Conservation (phyloP, 495 filamentous ascomycete species). For the Penicillium bialowiezense region DNA sequence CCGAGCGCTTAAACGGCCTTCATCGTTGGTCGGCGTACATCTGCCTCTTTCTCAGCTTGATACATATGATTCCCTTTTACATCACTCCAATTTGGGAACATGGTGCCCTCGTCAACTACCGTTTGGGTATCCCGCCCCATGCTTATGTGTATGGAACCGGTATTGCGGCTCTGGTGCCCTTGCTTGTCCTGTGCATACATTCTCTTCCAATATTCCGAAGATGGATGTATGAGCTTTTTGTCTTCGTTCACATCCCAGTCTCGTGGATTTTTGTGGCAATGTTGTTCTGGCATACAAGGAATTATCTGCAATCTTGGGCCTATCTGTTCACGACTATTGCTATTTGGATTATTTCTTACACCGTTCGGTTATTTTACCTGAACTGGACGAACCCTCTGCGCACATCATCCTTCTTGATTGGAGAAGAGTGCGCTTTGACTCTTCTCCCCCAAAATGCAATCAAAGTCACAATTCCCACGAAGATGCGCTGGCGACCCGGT, state of each 20-base stretch:
- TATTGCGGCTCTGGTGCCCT: conserved; percentile 77
- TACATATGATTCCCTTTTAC: conserved; percentile 89
- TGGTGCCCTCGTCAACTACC: conserved; percentile 63
- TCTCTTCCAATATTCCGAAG: conserved; percentile 68
- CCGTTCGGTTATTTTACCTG: conserved; percentile 66
- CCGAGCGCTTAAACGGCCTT: conserved; percentile 87
- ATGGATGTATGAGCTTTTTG: conserved; percentile 78
- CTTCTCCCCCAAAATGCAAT: conserved; percentile 87
- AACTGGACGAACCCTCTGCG: conserved; percentile 86
- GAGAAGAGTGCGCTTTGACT: conserved; percentile 83
- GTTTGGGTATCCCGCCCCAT: conserved; percentile 56
- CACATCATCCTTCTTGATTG: conserved; percentile 68
- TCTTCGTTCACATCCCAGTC: conserved; percentile 75
- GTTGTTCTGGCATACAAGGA: conserved; percentile 95
- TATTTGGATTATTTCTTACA: conserved; percentile 70
- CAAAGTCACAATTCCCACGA: conserved; percentile 89
- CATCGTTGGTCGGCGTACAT: conserved; percentile 93
- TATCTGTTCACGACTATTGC: conserved; percentile 81
- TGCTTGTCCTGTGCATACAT: conserved; percentile 77
- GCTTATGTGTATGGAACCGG: conserved; percentile 83
- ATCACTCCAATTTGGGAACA: conserved; percentile 82
- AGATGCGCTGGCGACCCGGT: conserved; percentile 88
- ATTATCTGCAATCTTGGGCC: conserved; percentile 87
- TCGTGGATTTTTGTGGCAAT: conserved; percentile 77
- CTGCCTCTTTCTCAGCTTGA: conserved; percentile 74